Evolutionary conservation across 805 yeast species (phyloP), one percentile per base, ranked within the genome.

Genomic region (Candida ponderosae): DNA sequence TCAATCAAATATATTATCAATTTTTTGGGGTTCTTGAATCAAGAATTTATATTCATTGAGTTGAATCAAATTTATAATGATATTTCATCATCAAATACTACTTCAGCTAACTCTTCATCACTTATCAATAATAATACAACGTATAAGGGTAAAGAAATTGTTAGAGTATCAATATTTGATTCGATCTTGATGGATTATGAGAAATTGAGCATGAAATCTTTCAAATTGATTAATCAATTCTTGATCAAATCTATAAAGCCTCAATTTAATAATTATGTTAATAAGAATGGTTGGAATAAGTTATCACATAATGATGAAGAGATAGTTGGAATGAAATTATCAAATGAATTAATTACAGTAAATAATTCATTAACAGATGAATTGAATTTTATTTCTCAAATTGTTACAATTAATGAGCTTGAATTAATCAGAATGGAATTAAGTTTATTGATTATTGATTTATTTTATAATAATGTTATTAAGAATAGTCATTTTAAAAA

Each of bases 401-500:
- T 47, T 5, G 21, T 45, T 2, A 23, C 54, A 8, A 27, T 34
- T 17, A 40, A 42, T 16, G 51, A 45, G 2, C 42, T 46, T 14
- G 39, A 48, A 1, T 15, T 34, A 3, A 33, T 64, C 13, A 54
- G 51, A 23, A 51, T 51, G 29, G 47, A 48, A 20, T 29, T 56
- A 2, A 40, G 62, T 3, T 47, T 43, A 10, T 42, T 48, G 7
- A 40, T 62, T 23, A 51, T 62, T 1, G 55, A 54, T n/a, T 57
- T 54, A 33, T 51, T 62, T 32, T 43, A 57, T 16, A 63, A 61
- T 34, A 53, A 61, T 8, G 57, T 64, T 24, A 47, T 65, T 23
- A 64, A 63, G 39, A 40, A 57, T 18, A 65, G 63, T 37, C 60
- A 57, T 35, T 65, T 65, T 41, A 59, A 55, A 31, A 32, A 42